These are phyloP conservation scores for Plectosphaerella plurivora DNA, from an alignment of 2,329 filamentous ascomycete species.

Conservation along the genomic window DNA sequence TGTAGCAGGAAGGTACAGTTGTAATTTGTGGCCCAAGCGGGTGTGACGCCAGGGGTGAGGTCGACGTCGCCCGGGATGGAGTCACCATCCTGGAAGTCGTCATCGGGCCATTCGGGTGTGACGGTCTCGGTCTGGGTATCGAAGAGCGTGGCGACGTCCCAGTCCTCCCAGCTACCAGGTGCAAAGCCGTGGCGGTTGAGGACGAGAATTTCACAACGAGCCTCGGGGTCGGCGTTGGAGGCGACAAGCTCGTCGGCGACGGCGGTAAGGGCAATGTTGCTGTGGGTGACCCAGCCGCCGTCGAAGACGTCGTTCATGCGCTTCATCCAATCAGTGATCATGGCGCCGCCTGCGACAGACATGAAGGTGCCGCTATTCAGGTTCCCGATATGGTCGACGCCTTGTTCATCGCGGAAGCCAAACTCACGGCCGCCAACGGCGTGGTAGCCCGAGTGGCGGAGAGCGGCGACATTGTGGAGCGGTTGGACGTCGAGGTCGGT, in stretches of 20 bases:
- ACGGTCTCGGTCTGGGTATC: conserved; percentile 7
- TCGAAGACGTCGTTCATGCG: background rate
- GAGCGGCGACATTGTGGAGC: background rate
- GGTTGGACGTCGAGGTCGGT: conserved; percentile 14
- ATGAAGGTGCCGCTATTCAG: conserved; percentile 2
- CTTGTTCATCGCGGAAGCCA: background rate
- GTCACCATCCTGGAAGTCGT: background rate
- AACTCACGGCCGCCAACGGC: conserved; percentile 10
- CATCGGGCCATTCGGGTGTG: background rate
- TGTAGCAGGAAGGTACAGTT: conserved; percentile 15
- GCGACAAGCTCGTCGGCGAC: conserved; percentile 3
- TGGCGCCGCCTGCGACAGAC: background rate
- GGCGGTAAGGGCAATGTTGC: background rate
- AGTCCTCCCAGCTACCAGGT: conserved; percentile 12
- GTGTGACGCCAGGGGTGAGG: background rate
- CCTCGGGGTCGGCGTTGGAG: background rate
- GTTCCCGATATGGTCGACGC: background rate
- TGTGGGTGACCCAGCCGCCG: background rate
- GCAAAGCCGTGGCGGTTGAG: conserved; percentile 16
- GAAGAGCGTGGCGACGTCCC: conserved; percentile 9
- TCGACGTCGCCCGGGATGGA: background rate
- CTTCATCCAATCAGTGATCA: background rate
- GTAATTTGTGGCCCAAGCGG: conserved; percentile 12
- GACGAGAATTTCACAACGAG: conserved; percentile 13
- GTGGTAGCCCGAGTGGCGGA: conserved; percentile 7